Percentiles rank a stretch among this genome's conserved stretches.
phyloP scores from a whole-genome alignment of 2,329 filamentous ascomycete genomes.

The Neopestalotiopsis clavispora region DNA sequence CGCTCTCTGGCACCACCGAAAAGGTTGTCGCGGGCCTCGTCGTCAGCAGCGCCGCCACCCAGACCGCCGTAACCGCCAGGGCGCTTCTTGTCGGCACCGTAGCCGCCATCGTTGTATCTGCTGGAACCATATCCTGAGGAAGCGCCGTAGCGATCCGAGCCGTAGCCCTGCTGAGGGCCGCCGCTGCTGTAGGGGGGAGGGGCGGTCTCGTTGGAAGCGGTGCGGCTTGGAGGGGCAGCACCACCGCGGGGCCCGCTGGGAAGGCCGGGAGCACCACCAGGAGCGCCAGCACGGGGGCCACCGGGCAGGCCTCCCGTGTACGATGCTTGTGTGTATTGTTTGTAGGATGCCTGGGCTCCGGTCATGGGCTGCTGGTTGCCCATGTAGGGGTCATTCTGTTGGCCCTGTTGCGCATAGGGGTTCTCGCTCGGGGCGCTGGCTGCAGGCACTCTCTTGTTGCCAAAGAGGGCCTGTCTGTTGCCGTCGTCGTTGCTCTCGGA shows the following conservation, averaged over 20 bases:
- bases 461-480: constrained; percentile 56
- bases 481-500: constrained; percentile 48
- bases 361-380: constrained; percentile 38
- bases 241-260: constrained; percentile 39
- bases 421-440: constrained; percentile 46
- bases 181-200: constrained; percentile 40
- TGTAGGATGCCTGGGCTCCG: constrained; percentile 38
- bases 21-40: constrained; percentile 65
- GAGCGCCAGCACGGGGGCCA: constrained; percentile 28
- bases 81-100: constrained; percentile 37
- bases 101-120: constrained; percentile 51
- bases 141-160: constrained; percentile 57
- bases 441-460: constrained; percentile 57
- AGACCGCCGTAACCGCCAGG: constrained; percentile 67
- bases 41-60: constrained; percentile 46
- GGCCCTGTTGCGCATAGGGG: constrained; percentile 58
- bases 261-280: constrained; percentile 25
- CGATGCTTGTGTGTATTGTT: constrained; percentile 18
- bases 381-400: constrained; percentile 53
- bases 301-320: constrained; percentile 33
- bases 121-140: constrained; percentile 57
- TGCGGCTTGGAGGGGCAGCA: constrained; percentile 28
- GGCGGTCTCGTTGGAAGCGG: constrained; percentile 33
- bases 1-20: constrained; percentile 49
- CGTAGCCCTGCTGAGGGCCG: constrained; percentile 49